Evolutionary conservation across 305 asterid genomes (phyloP).

Genomic region (Lippia alba): DNA sequence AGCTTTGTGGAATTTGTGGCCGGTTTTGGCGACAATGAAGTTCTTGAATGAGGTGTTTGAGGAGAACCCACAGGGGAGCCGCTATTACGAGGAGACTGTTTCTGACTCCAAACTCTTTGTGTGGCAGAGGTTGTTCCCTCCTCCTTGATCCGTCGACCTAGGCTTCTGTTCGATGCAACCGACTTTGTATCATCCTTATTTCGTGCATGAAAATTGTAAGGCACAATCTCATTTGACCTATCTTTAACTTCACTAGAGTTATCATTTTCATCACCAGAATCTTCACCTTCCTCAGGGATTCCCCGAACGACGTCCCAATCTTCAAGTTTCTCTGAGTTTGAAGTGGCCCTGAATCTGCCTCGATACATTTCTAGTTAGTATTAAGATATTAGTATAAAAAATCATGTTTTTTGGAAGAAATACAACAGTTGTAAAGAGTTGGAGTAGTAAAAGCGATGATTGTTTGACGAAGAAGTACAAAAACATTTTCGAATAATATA

Average conservation of each 20-base stretch:
- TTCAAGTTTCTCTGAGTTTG: constrained; percentile 47
- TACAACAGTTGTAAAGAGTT: no score
- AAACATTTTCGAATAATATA: no score
- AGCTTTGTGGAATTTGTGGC: constrained; percentile 45
- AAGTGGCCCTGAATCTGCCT: constrained; percentile 48
- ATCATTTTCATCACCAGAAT: constrained; percentile 42
- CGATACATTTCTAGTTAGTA: not conserved
- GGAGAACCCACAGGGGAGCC: constrained; percentile 62
- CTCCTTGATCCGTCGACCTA: constrained; percentile 32
- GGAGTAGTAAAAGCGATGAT: no score
- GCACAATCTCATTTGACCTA: constrained; percentile 34
- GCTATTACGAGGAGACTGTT: constrained; percentile 45
- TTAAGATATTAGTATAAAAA: no score
- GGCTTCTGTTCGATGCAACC: constrained; percentile 41
- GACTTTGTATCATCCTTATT: constrained; percentile 45
- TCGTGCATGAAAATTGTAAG: constrained; percentile 32
- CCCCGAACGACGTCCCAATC: constrained; percentile 58
- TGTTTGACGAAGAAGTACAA: no score
- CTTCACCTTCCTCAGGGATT: constrained; percentile 56
- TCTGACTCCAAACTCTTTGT: constrained; percentile 39
- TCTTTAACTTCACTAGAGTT: constrained; percentile 31
- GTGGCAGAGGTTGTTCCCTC: constrained; percentile 40
- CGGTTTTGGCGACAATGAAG: constrained; percentile 50
- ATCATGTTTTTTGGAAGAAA: no score
- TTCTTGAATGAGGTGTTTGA: constrained; percentile 42